phyloP scores from a whole-genome alignment of 306 rosid genomes.

The Cucumis sativus region DNA sequence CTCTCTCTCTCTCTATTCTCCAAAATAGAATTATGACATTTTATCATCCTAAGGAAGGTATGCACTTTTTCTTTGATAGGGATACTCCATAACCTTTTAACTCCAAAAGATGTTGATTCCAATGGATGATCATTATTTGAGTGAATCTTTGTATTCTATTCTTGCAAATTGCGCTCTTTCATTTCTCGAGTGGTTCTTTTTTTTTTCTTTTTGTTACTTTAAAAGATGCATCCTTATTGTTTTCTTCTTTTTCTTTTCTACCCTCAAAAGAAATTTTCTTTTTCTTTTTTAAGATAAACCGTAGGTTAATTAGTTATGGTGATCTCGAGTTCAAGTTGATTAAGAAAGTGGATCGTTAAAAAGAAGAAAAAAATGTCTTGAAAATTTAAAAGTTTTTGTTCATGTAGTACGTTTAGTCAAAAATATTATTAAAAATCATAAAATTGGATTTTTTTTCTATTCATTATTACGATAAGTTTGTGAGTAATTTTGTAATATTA shows the following conservation, averaged over 20 bases:
- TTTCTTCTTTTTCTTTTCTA: not conserved
- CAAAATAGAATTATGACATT: not conserved
- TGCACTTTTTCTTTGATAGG: not conserved
- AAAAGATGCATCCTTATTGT: not conserved
- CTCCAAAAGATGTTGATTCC: constrained; percentile 1
- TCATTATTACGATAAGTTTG: too few relatives aligned
- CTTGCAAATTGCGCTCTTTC: not conserved
- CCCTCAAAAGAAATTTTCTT: not conserved
- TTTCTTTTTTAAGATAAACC: not conserved
- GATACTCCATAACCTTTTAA: not conserved
- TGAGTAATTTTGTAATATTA: too few relatives aligned
- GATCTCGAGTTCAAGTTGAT: not conserved
- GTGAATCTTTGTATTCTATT: not conserved
- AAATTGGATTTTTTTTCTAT: too few relatives aligned
- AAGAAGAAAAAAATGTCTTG: not conserved
- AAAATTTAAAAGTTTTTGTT: not conserved
- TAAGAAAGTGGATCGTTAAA: not conserved
- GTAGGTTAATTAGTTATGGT: not conserved
- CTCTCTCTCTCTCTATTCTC: not conserved
- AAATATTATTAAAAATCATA: too few relatives aligned
- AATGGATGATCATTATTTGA: not conserved
- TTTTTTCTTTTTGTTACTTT: not conserved
- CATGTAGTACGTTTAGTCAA: not conserved
- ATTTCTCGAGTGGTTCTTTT: not conserved
- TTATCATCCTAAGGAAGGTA: not conserved